Evolutionary conservation across 257 asterid genomes (phyloP), one percentile per base, ranked within the genome.

Genomic region (Pogostemon cablin): DNA sequence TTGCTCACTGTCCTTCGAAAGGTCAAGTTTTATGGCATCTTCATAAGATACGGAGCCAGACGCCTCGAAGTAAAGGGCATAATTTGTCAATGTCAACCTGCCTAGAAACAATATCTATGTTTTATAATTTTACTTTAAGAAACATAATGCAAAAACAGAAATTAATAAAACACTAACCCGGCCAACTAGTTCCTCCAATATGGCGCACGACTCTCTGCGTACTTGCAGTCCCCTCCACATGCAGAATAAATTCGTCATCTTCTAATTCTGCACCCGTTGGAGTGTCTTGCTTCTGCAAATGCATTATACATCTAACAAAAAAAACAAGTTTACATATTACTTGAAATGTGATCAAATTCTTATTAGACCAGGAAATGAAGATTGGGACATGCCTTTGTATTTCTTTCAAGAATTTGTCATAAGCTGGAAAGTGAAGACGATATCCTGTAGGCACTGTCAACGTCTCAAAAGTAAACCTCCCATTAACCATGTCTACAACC

Each of bases 121-220:
- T 41, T 80, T 56, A 67, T 49, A 50, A 46, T 8, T 11, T 6
- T 32, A 35, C 37, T 34, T 35, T 8, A 34, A 25, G 20, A 17
- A 15, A 15, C 7, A 17, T 52, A 4, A 4, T 0, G 0, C 35
- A 50, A n/a, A 65, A 7, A 50, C 42, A 7, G 62, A 34, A 58
- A 34, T n/a, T 9, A 32, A 11, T 6, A 20, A 65, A 62, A 25
- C 20, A 75, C 85, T 11, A 32, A 93, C 98, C 98, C 15, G 96
- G 96, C 97, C 97, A 90, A 69, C 97, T 90, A 59, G 96, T 86
- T 77, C 96, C 96, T n/a, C 96, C 95, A 10, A 93, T 93, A 56
- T 93, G 98, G 39, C 98, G 96, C 61, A 93, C 89, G 44, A 90
- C 92, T 84, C 98, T 85, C 49, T 88, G 88, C 1, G 96, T 81